phyloP scores from a whole-genome alignment of 2,329 filamentous ascomycete genomes.

The Ceratocystis alfenasii region DNA sequence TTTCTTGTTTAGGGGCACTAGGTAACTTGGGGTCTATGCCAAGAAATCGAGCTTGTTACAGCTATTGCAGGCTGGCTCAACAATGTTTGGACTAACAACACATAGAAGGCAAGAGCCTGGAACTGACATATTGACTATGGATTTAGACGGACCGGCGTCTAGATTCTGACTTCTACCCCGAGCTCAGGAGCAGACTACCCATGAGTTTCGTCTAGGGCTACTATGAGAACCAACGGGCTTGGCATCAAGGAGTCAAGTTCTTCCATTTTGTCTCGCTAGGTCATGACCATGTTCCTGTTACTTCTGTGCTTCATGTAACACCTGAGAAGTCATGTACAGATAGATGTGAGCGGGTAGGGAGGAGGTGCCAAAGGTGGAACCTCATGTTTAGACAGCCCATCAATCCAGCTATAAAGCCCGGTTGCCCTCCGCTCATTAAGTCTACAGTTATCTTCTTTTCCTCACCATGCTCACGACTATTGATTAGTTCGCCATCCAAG shows the following conservation, averaged over 20 bases:
- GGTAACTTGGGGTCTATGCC: neutral
- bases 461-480: neutral
- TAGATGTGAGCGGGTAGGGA: neutral
- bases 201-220: neutral
- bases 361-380: neutral
- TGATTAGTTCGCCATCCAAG: slow-evolving; percentile 9
- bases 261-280: neutral
- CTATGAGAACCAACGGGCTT: neutral
- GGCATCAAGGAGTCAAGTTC: neutral
- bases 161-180: neutral
- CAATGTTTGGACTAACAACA: neutral
- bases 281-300: neutral
- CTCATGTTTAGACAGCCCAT: neutral
- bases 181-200: neutral
- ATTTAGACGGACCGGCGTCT: neutral
- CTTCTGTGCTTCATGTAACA: neutral
- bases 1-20: neutral
- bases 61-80: neutral
- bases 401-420: neutral
- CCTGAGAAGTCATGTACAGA: neutral
- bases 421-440: neutral
- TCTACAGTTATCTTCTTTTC: neutral
- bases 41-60: slow-evolving; percentile 7
- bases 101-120: neutral
- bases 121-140: neutral